Base-by-base conservation (phyloP, 2,329 filamentous ascomycete species). In the Aspergillus hortae region DNA sequence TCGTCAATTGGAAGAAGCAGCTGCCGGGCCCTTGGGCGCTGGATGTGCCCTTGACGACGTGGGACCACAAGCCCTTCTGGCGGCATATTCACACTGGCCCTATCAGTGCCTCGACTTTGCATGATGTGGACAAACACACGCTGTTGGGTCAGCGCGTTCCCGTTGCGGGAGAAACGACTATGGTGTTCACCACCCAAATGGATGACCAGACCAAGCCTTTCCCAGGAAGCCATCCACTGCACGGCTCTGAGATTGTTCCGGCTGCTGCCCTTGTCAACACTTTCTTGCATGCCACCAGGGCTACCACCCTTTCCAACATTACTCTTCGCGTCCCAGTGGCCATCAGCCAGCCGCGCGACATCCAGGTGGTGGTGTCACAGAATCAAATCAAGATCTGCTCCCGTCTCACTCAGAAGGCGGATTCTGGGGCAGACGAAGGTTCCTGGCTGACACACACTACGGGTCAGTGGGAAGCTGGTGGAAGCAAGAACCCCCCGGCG, bases 161-260 rank as follows among this genome's bases (percentile, higher is more conserved):
- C 11, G 53, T 73, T 4, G 65, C 61, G 6, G 65, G 64, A 25
- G 65, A 57, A 4, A 60, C 63, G 7, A 67, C 48, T 1, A 56
- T 61, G 1, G 54, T 73, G 1, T 75, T 66, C 61, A 65, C 63
- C 0, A 76, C 70, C 1, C 63, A 53, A 4, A 54, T 77, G 2
- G 66, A 74, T 46, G 60, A 71, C 4, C 62, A 65, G 12, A 67
- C 55, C 0, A 75, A 74, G 49, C 74, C 74, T 0, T 76, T 75
- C 57, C 74, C 74, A 3, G 62, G 71, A 2, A 66, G 51, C 15
- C 73, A 77, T 56, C 72, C 67, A 6, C 59, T 77, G 1, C 64
- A 70, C 41, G 73, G 71, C 4, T 72, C 72, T 1, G 73, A 77
- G 52, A 76, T 77, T 35, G 63, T 76, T 5, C 74, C 74, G 2